Evolutionary conservation across 352 stramenopile genomes (phyloP), one percentile per base, ranked within the genome.

Genomic region (Pythium phragmiticola): DNA sequence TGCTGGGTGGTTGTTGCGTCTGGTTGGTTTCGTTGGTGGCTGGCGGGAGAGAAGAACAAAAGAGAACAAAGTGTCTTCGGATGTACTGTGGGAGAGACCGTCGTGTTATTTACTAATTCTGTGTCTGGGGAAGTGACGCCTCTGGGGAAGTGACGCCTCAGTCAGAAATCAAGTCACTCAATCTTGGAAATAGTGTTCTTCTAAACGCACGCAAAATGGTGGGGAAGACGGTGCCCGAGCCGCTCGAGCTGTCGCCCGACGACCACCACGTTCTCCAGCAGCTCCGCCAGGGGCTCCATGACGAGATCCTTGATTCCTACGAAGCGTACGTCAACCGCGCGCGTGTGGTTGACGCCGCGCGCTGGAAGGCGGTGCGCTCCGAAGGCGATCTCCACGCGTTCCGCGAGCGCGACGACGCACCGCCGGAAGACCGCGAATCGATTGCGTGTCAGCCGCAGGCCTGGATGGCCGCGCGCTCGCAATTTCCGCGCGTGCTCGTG

Each of bases 361-460:
- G 68, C 11, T 84, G 76, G 76, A 84, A 82, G 58, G 47, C 49
- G 26, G 42, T 84, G 56, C 79, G 77, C 57, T 59, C 68, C 28
- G 65, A 70, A 26, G 72, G 76, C 26, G 72, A 69, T 26, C 62
- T 80, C 51, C 62, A 69, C 21, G 74, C 80, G 19, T 84, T 72
- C 57, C 48, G 61, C 17, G 72, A 80, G 37, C 67, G 69, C 47
- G 42, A 66, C 26, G 16, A 36, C 11, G 45, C 17, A 19, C 7
- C 45, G 30, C 16, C 13, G 23, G 55, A 60, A 13, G 39, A 60
- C 28, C 41, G 33, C 43, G 19, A 52, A 7, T 57, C 43, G 33
- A 46, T 17, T n/a, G 16, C 43, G 41, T 28, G 16, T 30, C 21
- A 41, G 21, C 34, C 37, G 19, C 61, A 68, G 37, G 46, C 61